Conservation (phyloP, 2,329 filamentous ascomycete genomes). For the Polychaeton citri region DNA sequence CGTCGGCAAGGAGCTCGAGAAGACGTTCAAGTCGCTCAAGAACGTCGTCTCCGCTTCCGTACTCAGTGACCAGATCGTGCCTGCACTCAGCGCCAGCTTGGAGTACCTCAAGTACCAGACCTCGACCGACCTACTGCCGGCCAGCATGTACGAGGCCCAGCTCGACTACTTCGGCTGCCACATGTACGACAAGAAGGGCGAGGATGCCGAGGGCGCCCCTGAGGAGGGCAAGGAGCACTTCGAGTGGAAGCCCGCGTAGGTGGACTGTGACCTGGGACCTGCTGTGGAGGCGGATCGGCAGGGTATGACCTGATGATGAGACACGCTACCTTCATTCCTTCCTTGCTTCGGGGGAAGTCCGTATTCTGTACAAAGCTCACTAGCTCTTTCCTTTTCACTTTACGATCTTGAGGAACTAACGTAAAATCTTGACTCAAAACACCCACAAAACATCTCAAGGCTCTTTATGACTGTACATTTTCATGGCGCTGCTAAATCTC, state of each 20-base stretch:
- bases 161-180: slow-evolving; percentile 59
- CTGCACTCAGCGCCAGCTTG: slow-evolving; percentile 46
- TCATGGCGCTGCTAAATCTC: too few species aligned
- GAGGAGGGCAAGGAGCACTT: slow-evolving; percentile 48
- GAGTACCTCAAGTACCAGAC: slow-evolving; percentile 55
- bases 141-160: slow-evolving; percentile 57
- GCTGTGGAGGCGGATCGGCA: too few species aligned
- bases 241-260: slow-evolving; percentile 42
- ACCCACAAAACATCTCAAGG: too few species aligned
- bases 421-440: too few species aligned
- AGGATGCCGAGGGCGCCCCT: slow-evolving; percentile 36
- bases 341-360: too few species aligned
- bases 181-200: slow-evolving; percentile 47
- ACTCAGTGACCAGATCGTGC: slow-evolving; percentile 46
- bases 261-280: background rate
- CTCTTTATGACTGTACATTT: too few species aligned
- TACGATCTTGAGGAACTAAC: too few species aligned
- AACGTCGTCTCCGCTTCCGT: slow-evolving; percentile 41
- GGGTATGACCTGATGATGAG: too few species aligned
- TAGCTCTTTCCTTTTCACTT: too few species aligned
- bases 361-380: too few species aligned
- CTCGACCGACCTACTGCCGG: slow-evolving; percentile 44
- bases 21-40: slow-evolving; percentile 40
- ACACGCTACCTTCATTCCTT: too few species aligned
- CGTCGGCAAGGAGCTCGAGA: slow-evolving; percentile 41